phyloP scores from a whole-genome alignment of 805 yeast species.

The Jamesozyma spencerorum region DNA sequence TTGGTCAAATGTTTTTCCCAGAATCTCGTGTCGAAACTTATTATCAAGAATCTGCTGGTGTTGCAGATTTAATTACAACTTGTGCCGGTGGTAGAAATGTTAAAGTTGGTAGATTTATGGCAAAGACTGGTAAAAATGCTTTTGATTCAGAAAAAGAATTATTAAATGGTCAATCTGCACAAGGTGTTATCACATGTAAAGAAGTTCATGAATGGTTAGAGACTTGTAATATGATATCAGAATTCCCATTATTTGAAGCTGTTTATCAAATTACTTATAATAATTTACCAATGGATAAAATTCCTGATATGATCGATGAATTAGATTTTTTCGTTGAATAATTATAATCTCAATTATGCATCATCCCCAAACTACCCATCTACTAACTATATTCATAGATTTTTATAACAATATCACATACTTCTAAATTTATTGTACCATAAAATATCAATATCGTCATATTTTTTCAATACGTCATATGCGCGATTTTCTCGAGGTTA shows the following conservation, averaged over 20 bases:
- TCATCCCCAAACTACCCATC: too few relatives aligned
- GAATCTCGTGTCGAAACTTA: constrained; percentile 68
- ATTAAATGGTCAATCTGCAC: constrained; percentile 93
- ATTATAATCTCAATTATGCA: too few relatives aligned
- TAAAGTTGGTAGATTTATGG: constrained; percentile 80
- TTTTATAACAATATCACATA: not conserved
- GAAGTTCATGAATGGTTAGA: constrained; percentile 83
- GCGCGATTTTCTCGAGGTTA: too few relatives aligned
- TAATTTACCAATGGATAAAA: constrained; percentile 58
- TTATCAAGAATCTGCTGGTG: constrained; percentile 93
- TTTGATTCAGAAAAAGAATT: constrained; percentile 75
- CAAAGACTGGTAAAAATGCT: constrained; percentile 67
- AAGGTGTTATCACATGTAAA: constrained; percentile 82
- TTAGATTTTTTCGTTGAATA: constrained; percentile 16
- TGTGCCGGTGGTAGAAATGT: constrained; percentile 98
- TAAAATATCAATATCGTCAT: not conserved
- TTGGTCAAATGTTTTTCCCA: constrained; percentile 76
- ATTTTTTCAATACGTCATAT: not conserved
- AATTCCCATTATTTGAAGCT: constrained; percentile 62
- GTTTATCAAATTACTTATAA: constrained; percentile 80
- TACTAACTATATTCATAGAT: constrained; percentile 1
- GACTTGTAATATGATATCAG: constrained; percentile 37
- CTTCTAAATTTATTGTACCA: too few relatives aligned
- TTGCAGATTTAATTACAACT: constrained; percentile 94
- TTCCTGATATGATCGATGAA: constrained; percentile 62